phyloP scores from a whole-genome alignment of 129 eudicot species.

The Flaveria linearis region DNA sequence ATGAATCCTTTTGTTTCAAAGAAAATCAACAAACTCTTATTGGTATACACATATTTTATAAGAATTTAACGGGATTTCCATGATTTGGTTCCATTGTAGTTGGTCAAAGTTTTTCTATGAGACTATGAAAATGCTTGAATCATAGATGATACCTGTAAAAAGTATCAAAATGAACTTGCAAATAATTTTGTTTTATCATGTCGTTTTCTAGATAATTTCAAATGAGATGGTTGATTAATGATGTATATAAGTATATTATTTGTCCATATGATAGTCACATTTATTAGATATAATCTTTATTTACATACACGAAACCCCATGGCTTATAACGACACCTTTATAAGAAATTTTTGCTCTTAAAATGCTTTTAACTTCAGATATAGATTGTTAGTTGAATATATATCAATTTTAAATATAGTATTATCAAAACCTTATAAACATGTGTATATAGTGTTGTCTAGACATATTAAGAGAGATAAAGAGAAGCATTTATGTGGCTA shows the following conservation, averaged over 20 bases:
- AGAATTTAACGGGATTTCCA: background rate
- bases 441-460: too few relatives aligned
- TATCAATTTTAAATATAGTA: too few relatives aligned
- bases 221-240: background rate
- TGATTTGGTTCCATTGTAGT: slow-evolving; percentile 19
- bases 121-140: background rate
- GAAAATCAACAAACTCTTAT: too few relatives aligned
- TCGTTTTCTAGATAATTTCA: background rate
- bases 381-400: too few relatives aligned
- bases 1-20: too few relatives aligned
- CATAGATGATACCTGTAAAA: background rate
- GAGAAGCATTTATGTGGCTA: too few relatives aligned
- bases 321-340: slow-evolving; percentile 5
- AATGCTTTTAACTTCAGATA: slow-evolving; percentile 3
- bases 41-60: too few relatives aligned
- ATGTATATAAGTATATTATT: background rate
- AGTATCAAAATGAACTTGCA: background rate
- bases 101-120: background rate
- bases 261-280: background rate
- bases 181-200: slow-evolving; percentile 19
- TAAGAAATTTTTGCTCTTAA: background rate
- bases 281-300: slow-evolving; percentile 1
- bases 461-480: too few relatives aligned
- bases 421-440: too few relatives aligned
- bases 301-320: slow-evolving; percentile 13